These are phyloP conservation scores for Fusarium coicis DNA, from an alignment of 2,329 filamentous ascomycete genomes.

Conservation along the genomic window DNA sequence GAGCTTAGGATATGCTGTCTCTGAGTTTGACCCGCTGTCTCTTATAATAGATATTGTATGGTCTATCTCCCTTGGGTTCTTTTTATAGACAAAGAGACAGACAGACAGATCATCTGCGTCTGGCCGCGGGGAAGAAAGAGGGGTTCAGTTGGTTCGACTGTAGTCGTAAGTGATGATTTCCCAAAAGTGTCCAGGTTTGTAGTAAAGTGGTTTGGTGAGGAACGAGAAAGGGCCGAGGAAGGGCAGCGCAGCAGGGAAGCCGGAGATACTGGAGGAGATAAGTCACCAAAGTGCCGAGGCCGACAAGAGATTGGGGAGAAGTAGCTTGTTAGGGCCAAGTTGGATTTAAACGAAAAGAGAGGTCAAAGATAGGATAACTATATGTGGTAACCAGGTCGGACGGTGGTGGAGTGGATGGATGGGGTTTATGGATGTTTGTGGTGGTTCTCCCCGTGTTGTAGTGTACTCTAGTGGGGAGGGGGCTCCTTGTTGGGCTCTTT, in stretches of 20 bases:
- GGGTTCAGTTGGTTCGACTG: background rate
- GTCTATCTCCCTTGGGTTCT: slow-evolving; percentile 2
- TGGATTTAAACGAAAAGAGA: background rate
- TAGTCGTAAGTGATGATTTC: background rate
- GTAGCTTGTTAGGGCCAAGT: background rate
- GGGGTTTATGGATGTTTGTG: slow-evolving; percentile 14
- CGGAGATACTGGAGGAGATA: slow-evolving; percentile 12
- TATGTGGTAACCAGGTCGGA: slow-evolving; percentile 27
- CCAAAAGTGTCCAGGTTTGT: slow-evolving; percentile 21
- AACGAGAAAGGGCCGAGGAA: slow-evolving; percentile 40
- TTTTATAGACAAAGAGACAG: background rate
- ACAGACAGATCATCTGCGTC: background rate
- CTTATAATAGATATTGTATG: slow-evolving; percentile 9
- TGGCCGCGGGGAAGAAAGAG: slow-evolving; percentile 5
- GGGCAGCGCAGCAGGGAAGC: slow-evolving; percentile 33
- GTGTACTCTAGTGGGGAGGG: background rate
- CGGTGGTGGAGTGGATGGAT: slow-evolving; percentile 25
- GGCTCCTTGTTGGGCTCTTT: slow-evolving; percentile 16
- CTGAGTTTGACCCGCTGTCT: slow-evolving; percentile 20
- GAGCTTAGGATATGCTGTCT: slow-evolving; percentile 10
- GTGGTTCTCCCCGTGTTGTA: slow-evolving; percentile 24
- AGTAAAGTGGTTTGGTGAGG: slow-evolving; percentile 19
- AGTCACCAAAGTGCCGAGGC: slow-evolving; percentile 18
- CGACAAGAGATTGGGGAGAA: background rate
- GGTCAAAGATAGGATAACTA: slow-evolving; percentile 22